A percentile compares a stretch with the other conserved stretches of the same genome.
Conservation (phyloP, 2,329 filamentous ascomycete genomes). For the Parafenestella ontariensis region DNA sequence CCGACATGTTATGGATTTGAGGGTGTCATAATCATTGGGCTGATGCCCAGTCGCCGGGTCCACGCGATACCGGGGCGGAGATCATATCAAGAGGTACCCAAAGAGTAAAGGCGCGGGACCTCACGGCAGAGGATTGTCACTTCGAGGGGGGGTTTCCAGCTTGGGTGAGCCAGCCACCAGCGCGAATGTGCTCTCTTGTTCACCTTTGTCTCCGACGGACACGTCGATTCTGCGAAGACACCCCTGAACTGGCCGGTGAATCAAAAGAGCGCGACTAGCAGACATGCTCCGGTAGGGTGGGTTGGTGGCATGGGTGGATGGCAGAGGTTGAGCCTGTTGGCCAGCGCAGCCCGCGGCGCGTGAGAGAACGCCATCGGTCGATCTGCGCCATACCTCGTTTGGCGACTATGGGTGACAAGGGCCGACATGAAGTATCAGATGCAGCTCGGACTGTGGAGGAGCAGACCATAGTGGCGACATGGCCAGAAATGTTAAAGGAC, state of each 20-base stretch:
- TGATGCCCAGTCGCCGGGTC: slow-evolving; percentile 38
- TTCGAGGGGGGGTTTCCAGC: slow-evolving; percentile 21
- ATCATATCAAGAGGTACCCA: slow-evolving; percentile 36
- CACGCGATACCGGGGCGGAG: slow-evolving; percentile 36
- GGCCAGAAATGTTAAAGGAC: slow-evolving; percentile 1
- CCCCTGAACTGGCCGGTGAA: slow-evolving; percentile 11
- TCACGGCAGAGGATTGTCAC: slow-evolving; percentile 17
- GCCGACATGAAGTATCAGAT: slow-evolving; percentile 20
- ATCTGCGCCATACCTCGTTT: slow-evolving; percentile 26
- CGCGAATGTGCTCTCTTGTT: slow-evolving; percentile 8
- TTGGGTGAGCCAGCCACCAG: slow-evolving; percentile 27
- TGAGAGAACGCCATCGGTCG: slow-evolving; percentile 25
- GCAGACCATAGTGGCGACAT: slow-evolving; percentile 17
- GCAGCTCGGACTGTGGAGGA: slow-evolving; percentile 11
- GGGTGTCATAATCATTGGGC: slow-evolving; percentile 41
- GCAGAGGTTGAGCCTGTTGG: slow-evolving; percentile 31
- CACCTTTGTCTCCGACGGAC: slow-evolving; percentile 8
- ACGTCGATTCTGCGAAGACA: slow-evolving; percentile 3
- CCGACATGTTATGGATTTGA: slow-evolving; percentile 29
- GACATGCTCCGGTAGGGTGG: slow-evolving; percentile 31
- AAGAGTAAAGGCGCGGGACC: slow-evolving; percentile 18
- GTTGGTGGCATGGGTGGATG: slow-evolving; percentile 30
- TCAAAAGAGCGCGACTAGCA: slow-evolving; percentile 5
- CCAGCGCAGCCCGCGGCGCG: slow-evolving; percentile 13
- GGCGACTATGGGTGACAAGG: slow-evolving; percentile 17